These are phyloP conservation scores for Corymbia citriodora DNA, from an alignment of 441 rosid species.

Conservation along the genomic window DNA sequence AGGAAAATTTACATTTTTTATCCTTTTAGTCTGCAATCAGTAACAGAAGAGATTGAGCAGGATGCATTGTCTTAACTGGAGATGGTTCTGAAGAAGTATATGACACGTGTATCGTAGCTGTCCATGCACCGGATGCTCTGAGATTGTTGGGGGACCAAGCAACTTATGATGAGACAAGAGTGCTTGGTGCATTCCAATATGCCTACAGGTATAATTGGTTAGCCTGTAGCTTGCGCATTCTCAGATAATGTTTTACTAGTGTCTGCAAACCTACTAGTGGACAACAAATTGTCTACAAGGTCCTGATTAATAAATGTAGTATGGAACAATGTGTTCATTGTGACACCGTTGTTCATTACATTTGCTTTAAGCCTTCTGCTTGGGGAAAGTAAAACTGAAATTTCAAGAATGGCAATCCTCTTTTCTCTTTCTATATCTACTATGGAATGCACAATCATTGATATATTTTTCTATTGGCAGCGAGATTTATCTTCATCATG, in stretches of 20 bases:
- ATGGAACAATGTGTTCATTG: not conserved
- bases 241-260: not conserved
- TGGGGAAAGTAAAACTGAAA: not conserved
- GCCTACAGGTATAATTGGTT: constrained; percentile 42
- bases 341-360: not conserved
- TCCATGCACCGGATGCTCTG: constrained; percentile 79
- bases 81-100: constrained; percentile 46
- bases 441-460: not conserved
- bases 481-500: constrained; percentile 73
- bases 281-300: not conserved
- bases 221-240: not conserved
- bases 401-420: not conserved
- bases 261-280: not conserved
- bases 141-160: constrained; percentile 51
- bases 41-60: not conserved
- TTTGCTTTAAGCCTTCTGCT: not conserved
- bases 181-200: constrained; percentile 85
- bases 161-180: constrained; percentile 64
- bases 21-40: not conserved
- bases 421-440: not conserved
- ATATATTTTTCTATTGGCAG: constrained; percentile 29
- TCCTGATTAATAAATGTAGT: not conserved
- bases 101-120: constrained; percentile 46
- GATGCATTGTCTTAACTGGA: constrained; percentile 32
- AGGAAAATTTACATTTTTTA: not conserved